Evolutionary conservation across 2,329 filamentous ascomycete species (phyloP).

Genomic region (Hortaea werneckii): DNA sequence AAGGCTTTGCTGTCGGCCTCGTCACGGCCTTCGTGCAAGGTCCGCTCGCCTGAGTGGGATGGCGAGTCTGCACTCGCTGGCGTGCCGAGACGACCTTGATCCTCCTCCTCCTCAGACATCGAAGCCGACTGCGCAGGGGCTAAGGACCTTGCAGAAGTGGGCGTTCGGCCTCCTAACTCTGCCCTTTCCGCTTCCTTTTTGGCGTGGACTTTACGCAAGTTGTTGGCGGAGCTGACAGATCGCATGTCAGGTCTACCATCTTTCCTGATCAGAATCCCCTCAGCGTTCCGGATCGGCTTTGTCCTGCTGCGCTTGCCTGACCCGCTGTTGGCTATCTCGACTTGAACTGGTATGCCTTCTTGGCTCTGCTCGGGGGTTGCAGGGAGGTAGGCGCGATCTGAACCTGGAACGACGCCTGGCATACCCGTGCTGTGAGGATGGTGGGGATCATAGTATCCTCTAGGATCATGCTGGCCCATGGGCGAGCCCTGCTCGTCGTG

Average conservation of each 20-base stretch:
- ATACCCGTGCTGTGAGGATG: background rate
- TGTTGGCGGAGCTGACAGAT: conserved; percentile 42
- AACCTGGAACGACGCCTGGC: too few species aligned
- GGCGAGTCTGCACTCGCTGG: conserved; percentile 7
- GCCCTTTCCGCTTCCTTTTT: conserved; percentile 35
- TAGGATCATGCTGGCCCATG: background rate
- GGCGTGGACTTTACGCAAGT: conserved; percentile 41
- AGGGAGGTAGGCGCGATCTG: too few species aligned
- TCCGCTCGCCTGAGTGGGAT: conserved; percentile 11
- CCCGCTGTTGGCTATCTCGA: conserved; percentile 3
- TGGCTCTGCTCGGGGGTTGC: too few species aligned
- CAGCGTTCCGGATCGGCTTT: conserved; percentile 40
- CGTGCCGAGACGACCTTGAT: conserved; percentile 11
- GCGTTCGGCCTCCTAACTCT: conserved; percentile 18
- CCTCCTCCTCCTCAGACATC: conserved; percentile 8
- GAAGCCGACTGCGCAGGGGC: conserved; percentile 7
- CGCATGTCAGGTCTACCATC: conserved; percentile 43
- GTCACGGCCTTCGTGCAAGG: conserved; percentile 17
- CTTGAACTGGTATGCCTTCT: too few species aligned
- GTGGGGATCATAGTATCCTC: background rate
- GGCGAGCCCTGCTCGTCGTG: too few species aligned
- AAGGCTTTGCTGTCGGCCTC: conserved; percentile 25
- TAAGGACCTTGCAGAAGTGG: conserved; percentile 10
- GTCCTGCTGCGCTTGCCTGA: conserved; percentile 38
- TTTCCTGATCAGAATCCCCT: conserved; percentile 42